Conservation (phyloP, 2,329 filamentous ascomycete genomes). For the Scedosporium aurantiacum region DNA sequence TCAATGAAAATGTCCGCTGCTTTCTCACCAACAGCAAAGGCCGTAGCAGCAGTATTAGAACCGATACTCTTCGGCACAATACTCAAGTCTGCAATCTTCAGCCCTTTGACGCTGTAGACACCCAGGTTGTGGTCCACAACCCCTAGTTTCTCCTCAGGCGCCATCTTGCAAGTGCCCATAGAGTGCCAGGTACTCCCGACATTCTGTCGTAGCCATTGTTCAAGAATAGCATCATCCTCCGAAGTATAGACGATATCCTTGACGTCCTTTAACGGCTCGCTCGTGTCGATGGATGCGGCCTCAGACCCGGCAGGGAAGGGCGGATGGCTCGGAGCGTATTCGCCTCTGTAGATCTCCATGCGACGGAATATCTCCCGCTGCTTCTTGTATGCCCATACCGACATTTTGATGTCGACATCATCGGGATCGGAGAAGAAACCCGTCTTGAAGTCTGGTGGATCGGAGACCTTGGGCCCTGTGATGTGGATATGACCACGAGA, state of each 20-base stretch:
- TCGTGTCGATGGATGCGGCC: constrained; percentile 21
- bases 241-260: constrained; percentile 33
- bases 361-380: constrained; percentile 48
- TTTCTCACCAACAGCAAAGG: constrained; percentile 32
- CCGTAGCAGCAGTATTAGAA: constrained; percentile 32
- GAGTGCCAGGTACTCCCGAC: constrained; percentile 31
- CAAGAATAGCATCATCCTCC: constrained; percentile 37
- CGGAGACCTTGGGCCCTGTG: constrained; percentile 27
- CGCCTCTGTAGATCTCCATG: constrained; percentile 37
- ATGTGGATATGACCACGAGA: constrained; percentile 54
- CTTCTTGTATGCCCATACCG: constrained; percentile 54
- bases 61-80: constrained; percentile 27
- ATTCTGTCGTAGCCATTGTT: constrained; percentile 27
- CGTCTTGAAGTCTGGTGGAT: constrained; percentile 42
- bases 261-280: constrained; percentile 15
- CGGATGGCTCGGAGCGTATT: constrained; percentile 29
- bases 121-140: constrained; percentile 28
- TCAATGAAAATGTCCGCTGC: constrained; percentile 21
- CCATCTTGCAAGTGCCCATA: constrained; percentile 32
- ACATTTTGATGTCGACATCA: constrained; percentile 42
- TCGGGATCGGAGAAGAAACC: constrained; percentile 43
- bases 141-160: constrained; percentile 22
- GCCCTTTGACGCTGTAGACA: constrained; percentile 27
- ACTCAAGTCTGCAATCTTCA: constrained; percentile 27
- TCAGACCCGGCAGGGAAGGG: constrained; percentile 28